Percentiles rank a stretch among this genome's conserved stretches.
These are phyloP conservation scores for Dactylonectria estremocensis DNA, from an alignment of 2,329 filamentous ascomycete species.

Conservation along the genomic window DNA sequence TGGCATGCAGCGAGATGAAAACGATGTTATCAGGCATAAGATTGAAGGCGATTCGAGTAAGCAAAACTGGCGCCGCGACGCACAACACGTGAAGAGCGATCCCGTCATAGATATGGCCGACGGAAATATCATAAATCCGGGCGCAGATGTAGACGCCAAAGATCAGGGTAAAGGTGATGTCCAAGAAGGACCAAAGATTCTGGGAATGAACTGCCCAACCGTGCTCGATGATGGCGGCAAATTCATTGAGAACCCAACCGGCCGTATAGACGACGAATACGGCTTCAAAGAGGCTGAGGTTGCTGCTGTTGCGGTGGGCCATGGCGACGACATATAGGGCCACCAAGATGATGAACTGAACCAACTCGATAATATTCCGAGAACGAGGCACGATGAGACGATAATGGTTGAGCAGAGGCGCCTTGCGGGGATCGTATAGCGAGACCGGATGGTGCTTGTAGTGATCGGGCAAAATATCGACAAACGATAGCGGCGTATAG, in stretches of 20 bases:
- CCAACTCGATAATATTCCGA: conserved; percentile 74
- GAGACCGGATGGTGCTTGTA: conserved; percentile 80
- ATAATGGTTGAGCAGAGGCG: conserved; percentile 77
- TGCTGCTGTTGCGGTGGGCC: conserved; percentile 63
- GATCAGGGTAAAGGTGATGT: conserved; percentile 76
- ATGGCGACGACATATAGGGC: conserved; percentile 74
- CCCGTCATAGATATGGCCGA: conserved; percentile 60
- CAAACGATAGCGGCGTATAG: conserved; percentile 78
- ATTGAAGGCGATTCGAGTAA: conserved; percentile 79
- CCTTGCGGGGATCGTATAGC: conserved; percentile 76
- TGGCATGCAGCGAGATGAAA: conserved; percentile 79
- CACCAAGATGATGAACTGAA: conserved; percentile 74
- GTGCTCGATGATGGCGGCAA: conserved; percentile 76
- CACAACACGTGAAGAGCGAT: conserved; percentile 74
- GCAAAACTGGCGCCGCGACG: conserved; percentile 75
- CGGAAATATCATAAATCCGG: conserved; percentile 68
- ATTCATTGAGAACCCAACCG: conserved; percentile 77
- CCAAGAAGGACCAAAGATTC: conserved; percentile 81
- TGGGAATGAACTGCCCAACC: conserved; percentile 77
- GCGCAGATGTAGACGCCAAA: conserved; percentile 72
- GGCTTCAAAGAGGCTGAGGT: conserved; percentile 66
- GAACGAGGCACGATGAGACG: conserved; percentile 78
- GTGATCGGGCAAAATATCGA: conserved; percentile 80
- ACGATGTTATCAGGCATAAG: conserved; percentile 81
- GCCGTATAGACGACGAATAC: conserved; percentile 74